Conservation (phyloP, 2,329 filamentous ascomycete genomes). For the Plectosphaerella plurivora region DNA sequence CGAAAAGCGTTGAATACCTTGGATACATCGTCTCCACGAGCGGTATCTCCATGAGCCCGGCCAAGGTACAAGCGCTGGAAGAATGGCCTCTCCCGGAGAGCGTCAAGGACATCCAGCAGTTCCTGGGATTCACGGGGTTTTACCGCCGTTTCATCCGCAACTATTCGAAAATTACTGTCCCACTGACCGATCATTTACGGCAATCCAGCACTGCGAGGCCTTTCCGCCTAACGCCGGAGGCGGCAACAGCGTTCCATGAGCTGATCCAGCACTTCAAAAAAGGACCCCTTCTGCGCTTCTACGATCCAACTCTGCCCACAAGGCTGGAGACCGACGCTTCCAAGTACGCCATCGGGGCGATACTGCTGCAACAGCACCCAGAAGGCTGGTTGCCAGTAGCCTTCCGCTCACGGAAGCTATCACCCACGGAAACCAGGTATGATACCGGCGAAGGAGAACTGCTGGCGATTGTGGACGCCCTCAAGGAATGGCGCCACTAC, state of each 20-base stretch:
- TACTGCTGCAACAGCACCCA: too few species aligned
- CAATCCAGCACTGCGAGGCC: background rate
- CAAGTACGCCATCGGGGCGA: too few species aligned
- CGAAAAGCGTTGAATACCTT: constrained; percentile 1
- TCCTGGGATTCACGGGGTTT: constrained; percentile 10
- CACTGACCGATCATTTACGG: background rate
- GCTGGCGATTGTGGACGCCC: too few species aligned
- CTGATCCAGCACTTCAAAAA: too few species aligned
- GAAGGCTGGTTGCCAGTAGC: too few species aligned
- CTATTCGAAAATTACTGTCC: background rate
- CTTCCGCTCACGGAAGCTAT: too few species aligned
- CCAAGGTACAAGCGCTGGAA: constrained; percentile 1
- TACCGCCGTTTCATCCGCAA: constrained; percentile 10
- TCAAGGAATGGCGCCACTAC: too few species aligned
- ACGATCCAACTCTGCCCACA: background rate
- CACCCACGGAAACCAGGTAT: too few species aligned
- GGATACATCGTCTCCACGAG: constrained; percentile 4
- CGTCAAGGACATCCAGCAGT: constrained; percentile 2
- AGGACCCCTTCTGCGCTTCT: background rate
- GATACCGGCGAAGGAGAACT: too few species aligned
- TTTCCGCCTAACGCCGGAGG: background rate
- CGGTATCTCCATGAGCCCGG: background rate
- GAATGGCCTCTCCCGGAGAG: background rate
- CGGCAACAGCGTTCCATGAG: background rate
- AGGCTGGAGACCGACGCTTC: too few species aligned